These are phyloP conservation scores for Melastoma malabathricum DNA, from an alignment of 345 rosid genomes.

Conservation along the genomic window DNA sequence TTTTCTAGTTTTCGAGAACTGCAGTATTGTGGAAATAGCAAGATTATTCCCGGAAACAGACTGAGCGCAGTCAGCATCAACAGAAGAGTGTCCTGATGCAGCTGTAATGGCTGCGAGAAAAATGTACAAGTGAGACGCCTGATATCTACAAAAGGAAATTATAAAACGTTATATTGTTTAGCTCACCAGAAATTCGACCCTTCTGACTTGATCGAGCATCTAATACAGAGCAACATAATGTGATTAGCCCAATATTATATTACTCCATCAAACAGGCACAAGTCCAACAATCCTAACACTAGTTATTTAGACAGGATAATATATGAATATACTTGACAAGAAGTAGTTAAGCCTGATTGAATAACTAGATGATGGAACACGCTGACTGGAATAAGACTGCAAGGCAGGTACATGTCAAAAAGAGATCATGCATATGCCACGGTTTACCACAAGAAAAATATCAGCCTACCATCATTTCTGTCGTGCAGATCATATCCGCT, in stretches of 20 bases:
- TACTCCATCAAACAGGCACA: too few relatives aligned
- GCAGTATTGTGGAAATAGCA: slow-evolving; percentile 55
- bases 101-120: slow-evolving; percentile 39
- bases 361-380: too few relatives aligned
- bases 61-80: slow-evolving; percentile 60
- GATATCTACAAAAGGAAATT: slow-evolving; percentile 10
- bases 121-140: slow-evolving; percentile 14
- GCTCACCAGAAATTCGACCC: slow-evolving; percentile 29
- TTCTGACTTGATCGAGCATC: slow-evolving; percentile 27
- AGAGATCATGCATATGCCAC: too few relatives aligned
- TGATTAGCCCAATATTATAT: neutral
- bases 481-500: slow-evolving; percentile 40
- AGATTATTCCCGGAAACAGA: slow-evolving; percentile 49
- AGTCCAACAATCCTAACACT: too few relatives aligned
- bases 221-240: slow-evolving; percentile 3
- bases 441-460: too few relatives aligned
- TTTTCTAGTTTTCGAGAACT: slow-evolving; percentile 90
- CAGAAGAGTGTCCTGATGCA: slow-evolving; percentile 32
- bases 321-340: too few relatives aligned
- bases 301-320: too few relatives aligned
- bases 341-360: too few relatives aligned
- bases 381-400: too few relatives aligned
- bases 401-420: too few relatives aligned
- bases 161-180: slow-evolving; percentile 10
- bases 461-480: slow-evolving; percentile 45